Base-by-base conservation (phyloP, 2,329 filamentous ascomycete genomes). In the Neofusicoccum cordaticola region DNA sequence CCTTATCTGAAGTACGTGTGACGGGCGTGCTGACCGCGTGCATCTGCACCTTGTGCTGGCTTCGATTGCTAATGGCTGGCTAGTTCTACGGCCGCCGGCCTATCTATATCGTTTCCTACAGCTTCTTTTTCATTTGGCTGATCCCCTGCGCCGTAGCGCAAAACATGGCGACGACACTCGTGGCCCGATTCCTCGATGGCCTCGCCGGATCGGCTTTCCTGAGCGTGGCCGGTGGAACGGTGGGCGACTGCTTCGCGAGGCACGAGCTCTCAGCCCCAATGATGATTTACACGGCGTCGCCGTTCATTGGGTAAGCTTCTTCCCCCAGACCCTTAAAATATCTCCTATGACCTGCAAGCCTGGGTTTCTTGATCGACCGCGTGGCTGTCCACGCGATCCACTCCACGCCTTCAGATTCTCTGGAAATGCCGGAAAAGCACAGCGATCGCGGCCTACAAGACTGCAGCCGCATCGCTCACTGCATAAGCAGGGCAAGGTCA, bases 41-140 rank as follows among this genome's bases (percentile, higher is more conserved):
- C 51, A 37, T 53, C 62, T 56, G 50, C 61, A 39, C 19, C 45
- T 17, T 11, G 37, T 41, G 37, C 45, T 41, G 47, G 50, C 60
- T 42, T 22, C 61, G 13, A 45, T 56, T 51, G 62, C 22, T 63
- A 35, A 51, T 56, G 41, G 50, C 39, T 56, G 58, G 6, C 27
- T 19, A 88, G 79, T 95, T 96, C 75, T 96, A 92, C 75, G 93
- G 93, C 47, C 86, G 93, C 15, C 83, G 92, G 53, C 90, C 89
- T 27, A 91, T 96, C 71, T 97, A 96, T 75, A 83, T 96, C 41
- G 79, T 83, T 22, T 90, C 91, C 0, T 94, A 93, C 77, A 74
- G 82, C 2, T 84, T 90, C 69, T 96, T 93, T 75, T 71, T 93
- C 56, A 85, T 96, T 67, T 96, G 90, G 86, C 79, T 95, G 65